Evolutionary conservation across 225 moss, liverwort and hornwort species (phyloP).

Genomic region (Ulota crispa): DNA sequence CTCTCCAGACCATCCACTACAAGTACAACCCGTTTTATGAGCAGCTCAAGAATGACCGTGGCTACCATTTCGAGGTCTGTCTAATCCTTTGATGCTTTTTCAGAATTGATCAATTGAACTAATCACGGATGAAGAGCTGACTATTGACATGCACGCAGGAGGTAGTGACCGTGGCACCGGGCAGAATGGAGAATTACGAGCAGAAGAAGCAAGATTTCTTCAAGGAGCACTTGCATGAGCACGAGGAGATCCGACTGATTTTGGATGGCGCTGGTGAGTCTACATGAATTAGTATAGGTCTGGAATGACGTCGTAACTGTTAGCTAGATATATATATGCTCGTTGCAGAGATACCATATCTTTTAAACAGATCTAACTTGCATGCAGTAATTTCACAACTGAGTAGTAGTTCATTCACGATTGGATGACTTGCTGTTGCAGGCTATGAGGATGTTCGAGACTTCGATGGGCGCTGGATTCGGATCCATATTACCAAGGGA

Average conservation of each 20-base stretch:
- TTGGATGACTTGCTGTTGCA: conserved; percentile 12
- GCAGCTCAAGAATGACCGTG: conserved; percentile 56
- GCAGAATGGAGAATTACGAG: conserved; percentile 50
- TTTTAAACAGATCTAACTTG: not conserved
- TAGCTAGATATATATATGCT: not conserved
- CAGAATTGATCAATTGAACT: not conserved
- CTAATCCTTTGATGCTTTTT: not conserved
- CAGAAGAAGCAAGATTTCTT: conserved; percentile 61
- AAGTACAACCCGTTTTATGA: conserved; percentile 37
- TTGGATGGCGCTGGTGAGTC: conserved; percentile 54
- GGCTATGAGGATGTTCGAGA: conserved; percentile 68
- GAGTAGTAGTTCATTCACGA: not conserved
- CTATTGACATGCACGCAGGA: conserved; percentile 36
- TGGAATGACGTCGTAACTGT: not conserved
- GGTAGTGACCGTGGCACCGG: conserved; percentile 69
- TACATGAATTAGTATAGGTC: too few relatives aligned
- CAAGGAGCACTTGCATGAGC: conserved; percentile 69
- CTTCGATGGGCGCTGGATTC: conserved; percentile 71
- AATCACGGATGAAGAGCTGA: not conserved
- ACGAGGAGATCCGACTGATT: conserved; percentile 70
- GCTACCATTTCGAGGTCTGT: conserved; percentile 55
- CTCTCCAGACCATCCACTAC: conserved; percentile 49
- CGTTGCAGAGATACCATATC: too few relatives aligned
- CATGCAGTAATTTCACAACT: not conserved
- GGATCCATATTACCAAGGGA: conserved; percentile 56